These are phyloP conservation scores for Leishmania braziliensis DNA, from an alignment of 208 protist species.

Conservation along the genomic window DNA sequence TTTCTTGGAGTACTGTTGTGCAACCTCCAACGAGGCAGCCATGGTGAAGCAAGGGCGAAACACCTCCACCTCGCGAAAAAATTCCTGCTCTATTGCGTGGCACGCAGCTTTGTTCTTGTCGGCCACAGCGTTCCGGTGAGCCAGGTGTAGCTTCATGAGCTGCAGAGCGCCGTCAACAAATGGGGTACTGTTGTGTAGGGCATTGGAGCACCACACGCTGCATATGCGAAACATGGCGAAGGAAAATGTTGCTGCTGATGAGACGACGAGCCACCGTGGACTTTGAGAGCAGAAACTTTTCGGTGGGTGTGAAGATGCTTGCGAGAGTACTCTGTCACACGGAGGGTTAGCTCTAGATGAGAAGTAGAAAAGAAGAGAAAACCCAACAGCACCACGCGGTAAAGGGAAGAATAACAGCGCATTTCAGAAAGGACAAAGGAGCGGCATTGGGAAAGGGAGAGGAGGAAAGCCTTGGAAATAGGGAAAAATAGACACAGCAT, in stretches of 20 bases:
- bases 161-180: slow-evolving; percentile 84
- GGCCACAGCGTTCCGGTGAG: slow-evolving; percentile 70
- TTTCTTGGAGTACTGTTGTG: slow-evolving; percentile 72
- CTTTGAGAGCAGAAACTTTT: not conserved
- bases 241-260: not conserved
- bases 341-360: not conserved
- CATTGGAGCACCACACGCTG: slow-evolving; percentile 33
- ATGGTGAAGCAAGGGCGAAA: slow-evolving; percentile 86
- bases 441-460: not conserved
- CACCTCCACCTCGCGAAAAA: slow-evolving; percentile 75
- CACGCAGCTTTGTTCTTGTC: slow-evolving; percentile 67
- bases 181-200: slow-evolving; percentile 56
- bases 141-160: slow-evolving; percentile 83
- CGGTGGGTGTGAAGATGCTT: not conserved
- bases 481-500: not conserved
- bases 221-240: slow-evolving; percentile 7
- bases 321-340: not conserved
- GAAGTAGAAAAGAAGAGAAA: not conserved
- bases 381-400: not conserved
- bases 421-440: not conserved
- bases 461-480: not conserved
- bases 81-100: slow-evolving; percentile 77
- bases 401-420: not conserved
- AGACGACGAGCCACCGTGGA: not conserved
- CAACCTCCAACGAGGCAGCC: slow-evolving; percentile 66